Base-by-base conservation (phyloP, 2,329 filamentous ascomycete genomes). In the Gaeumannomyces sp. region DNA sequence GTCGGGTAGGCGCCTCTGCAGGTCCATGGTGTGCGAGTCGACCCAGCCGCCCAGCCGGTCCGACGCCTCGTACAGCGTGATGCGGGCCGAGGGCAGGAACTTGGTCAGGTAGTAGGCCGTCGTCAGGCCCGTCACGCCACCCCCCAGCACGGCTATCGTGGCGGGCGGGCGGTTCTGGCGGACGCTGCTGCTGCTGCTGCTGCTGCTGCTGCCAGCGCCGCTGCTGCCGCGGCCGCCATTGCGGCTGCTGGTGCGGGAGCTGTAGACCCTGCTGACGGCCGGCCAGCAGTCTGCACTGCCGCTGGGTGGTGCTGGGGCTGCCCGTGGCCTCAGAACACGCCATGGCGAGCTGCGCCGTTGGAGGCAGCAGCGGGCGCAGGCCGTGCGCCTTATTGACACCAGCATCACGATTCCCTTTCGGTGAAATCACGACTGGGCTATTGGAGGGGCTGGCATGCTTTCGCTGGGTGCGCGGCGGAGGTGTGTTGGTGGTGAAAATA, bases 11-110 rank as follows among this genome's bases (percentile, higher is more conserved):
- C 45, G 76, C 78, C 61, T 70, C 59, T 77, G 74, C 19, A 90
- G 84, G 1, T 84, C 75, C 16, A 90, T 80, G 62, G 78, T 78
- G 69, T 45, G 83, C 1, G 90, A 92, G 68, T 87, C 79, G 57
- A 98, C 80, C 93, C 93, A 98, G 60, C 95, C 95, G 59, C 95
- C 95, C 0, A 94, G 75, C 27, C 86, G 82, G 28, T 84, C 74
- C 33, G 81, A 83, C 27, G 84, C 83, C 75, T 99, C 95, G 75
- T 92, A 97, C 13, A 99, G 73, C 0, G 91, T 95, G 71, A 99
- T 87, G 63, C 87, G 86, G 45, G 86, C 82, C 60, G 75, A 66
- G 4, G 88, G 86, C n/a, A 90, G 83, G 71, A 88, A 80, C 69
- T 85, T 85, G 16, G 87, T 81, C 59, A 97, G 81, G 75, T 91